Percentiles rank a stretch among this genome's conserved stretches.
Evolutionary conservation across 2,329 filamentous ascomycete species (phyloP).

Genomic region (Alternaria tenuissima): DNA sequence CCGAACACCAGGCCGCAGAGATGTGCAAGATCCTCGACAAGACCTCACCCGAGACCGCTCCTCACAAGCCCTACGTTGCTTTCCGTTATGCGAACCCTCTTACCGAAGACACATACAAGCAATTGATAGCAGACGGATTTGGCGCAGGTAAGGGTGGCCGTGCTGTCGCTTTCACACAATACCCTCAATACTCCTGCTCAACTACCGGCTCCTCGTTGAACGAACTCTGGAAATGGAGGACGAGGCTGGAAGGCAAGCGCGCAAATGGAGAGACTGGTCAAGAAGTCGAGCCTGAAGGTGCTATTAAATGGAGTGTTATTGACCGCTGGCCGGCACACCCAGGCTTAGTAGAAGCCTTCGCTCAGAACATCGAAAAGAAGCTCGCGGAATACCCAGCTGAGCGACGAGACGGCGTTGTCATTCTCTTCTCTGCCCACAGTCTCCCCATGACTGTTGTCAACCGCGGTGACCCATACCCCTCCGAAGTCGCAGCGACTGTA

Average conservation of each 20-base stretch:
- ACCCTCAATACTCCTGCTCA: slow-evolving; percentile 97
- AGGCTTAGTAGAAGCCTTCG: slow-evolving; percentile 90
- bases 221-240: slow-evolving; percentile 97
- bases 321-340: slow-evolving; percentile 95
- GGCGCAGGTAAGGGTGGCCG: slow-evolving; percentile 88
- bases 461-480: slow-evolving; percentile 92
- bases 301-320: slow-evolving; percentile 96
- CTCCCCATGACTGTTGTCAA: slow-evolving; percentile 98
- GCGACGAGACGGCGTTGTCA: slow-evolving; percentile 77
- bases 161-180: slow-evolving; percentile 97
- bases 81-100: slow-evolving; percentile 94
- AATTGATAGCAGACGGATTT: slow-evolving; percentile 86
- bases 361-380: slow-evolving; percentile 87
- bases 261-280: slow-evolving; percentile 53
- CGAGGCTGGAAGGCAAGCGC: slow-evolving; percentile 81
- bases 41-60: slow-evolving; percentile 89
- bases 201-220: slow-evolving; percentile 96
- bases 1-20: slow-evolving; percentile 88
- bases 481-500: slow-evolving; percentile 94
- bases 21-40: slow-evolving; percentile 98
- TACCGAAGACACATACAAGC: slow-evolving; percentile 91
- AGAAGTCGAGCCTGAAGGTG: slow-evolving; percentile 64
- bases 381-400: slow-evolving; percentile 85
- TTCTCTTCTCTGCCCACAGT: slow-evolving; percentile 95
- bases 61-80: slow-evolving; percentile 96